Conservation (phyloP, 2,329 filamentous ascomycete genomes). For the Paraconiothyrium brasiliense region DNA sequence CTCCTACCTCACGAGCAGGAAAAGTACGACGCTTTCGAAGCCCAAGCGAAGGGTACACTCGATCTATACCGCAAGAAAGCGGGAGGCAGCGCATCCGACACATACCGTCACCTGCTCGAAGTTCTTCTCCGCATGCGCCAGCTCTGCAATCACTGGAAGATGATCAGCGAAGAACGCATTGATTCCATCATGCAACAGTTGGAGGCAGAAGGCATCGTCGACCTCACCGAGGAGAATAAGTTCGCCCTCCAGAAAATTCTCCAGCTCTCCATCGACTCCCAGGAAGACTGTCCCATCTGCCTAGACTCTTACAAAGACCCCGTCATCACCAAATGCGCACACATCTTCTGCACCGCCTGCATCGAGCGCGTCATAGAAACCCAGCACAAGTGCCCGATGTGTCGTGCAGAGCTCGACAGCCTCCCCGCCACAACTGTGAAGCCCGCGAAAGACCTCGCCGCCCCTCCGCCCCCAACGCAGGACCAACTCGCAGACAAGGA, state of each 20-base stretch:
- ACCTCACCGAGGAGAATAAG: constrained; percentile 76
- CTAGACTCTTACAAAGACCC: constrained; percentile 76
- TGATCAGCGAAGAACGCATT: constrained; percentile 76
- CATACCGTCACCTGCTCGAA: constrained; percentile 80
- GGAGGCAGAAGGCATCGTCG: constrained; percentile 72
- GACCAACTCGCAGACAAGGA: constrained; percentile 64
- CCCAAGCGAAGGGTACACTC: constrained; percentile 78
- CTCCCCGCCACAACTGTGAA: constrained; percentile 65
- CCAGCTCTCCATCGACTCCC: constrained; percentile 78
- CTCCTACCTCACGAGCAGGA: constrained; percentile 78
- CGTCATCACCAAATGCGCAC: constrained; percentile 85
- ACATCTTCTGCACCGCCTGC: constrained; percentile 79
- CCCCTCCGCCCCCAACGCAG: constrained; percentile 29
- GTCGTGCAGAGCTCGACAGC: constrained; percentile 70
- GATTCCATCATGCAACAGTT: constrained; percentile 75
- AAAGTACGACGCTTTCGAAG: constrained; percentile 76
- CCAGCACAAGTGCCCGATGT: constrained; percentile 86
- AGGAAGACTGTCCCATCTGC: constrained; percentile 86
- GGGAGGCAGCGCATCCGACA: constrained; percentile 52
- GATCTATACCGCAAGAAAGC: constrained; percentile 64
- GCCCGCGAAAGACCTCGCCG: constrained; percentile 65
- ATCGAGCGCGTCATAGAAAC: constrained; percentile 77
- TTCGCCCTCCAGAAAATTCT: constrained; percentile 78
- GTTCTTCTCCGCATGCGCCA: constrained; percentile 84
- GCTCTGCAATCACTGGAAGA: constrained; percentile 87